Evolutionary conservation across 2,329 filamentous ascomycete species (phyloP).

Genomic region (Aspergillus aculeatus): DNA sequence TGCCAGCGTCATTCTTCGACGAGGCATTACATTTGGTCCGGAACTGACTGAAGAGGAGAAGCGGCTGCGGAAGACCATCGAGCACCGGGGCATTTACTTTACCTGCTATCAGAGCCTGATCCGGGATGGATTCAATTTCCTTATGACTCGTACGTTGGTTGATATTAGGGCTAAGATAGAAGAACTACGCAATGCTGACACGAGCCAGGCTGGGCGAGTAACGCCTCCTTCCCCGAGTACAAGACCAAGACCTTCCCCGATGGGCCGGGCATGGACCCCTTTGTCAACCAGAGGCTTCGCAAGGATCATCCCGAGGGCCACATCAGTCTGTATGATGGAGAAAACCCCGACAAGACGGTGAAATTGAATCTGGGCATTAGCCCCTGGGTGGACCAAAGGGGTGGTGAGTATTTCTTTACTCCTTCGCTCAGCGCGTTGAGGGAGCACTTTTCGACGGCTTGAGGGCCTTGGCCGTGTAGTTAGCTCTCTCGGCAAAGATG

Average conservation of each 20-base stretch:
- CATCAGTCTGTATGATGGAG: constrained; percentile 20
- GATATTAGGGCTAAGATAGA: neutral
- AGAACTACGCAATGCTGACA: constrained; percentile 7
- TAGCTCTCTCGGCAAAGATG: no score
- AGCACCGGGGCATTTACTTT: constrained; percentile 49
- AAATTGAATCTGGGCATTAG: constrained; percentile 23
- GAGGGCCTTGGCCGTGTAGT: neutral
- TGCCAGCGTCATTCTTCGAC: constrained; percentile 42
- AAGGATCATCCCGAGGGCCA: constrained; percentile 14
- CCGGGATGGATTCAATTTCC: constrained; percentile 29
- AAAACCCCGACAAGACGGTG: constrained; percentile 11
- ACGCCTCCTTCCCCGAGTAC: constrained; percentile 17
- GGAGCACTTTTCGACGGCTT: neutral
- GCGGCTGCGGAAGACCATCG: constrained; percentile 23
- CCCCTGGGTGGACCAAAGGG: constrained; percentile 43
- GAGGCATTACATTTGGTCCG: constrained; percentile 46
- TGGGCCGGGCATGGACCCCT: constrained; percentile 22
- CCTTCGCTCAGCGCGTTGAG: constrained; percentile 35
- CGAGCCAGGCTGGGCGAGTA: constrained; percentile 24
- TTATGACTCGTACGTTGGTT: constrained; percentile 4
- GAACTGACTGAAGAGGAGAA: constrained; percentile 40
- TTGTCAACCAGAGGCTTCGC: constrained; percentile 20
- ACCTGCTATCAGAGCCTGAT: constrained; percentile 48
- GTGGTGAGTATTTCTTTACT: constrained; percentile 51
- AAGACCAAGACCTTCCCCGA: constrained; percentile 9